phyloP scores from a whole-genome alignment of 495 filamentous ascomycete genomes.

The Bombardia bombarda region DNA sequence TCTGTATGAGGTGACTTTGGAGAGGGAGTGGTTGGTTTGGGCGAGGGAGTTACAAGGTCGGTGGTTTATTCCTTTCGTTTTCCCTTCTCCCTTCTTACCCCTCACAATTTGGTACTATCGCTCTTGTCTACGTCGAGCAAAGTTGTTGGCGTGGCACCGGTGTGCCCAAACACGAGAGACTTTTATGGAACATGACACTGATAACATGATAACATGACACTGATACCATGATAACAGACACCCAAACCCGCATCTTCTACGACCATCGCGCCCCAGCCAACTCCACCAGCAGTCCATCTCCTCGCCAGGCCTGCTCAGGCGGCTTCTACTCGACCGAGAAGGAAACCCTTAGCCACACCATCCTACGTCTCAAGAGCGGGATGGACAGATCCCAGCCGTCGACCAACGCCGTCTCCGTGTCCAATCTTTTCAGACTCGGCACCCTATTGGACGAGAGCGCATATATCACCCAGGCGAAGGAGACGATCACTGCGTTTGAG shows the following conservation, averaged over 20 bases:
- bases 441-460: constrained; percentile 57
- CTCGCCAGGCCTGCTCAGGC: constrained; percentile 39
- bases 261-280: constrained; percentile 29
- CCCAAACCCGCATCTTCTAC: constrained; percentile 63
- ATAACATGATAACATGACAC: neutral
- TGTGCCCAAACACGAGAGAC: no score
- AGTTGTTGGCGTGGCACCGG: no score
- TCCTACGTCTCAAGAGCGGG: constrained; percentile 85
- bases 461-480: constrained; percentile 56
- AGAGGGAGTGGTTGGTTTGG: constrained; percentile 71
- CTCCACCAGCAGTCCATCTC: constrained; percentile 20
- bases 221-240: constrained; percentile 34
- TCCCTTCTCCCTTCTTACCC: neutral
- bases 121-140: no score
- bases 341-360: constrained; percentile 55
- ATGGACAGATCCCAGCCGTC: constrained; percentile 88
- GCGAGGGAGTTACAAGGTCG: constrained; percentile 76
- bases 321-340: constrained; percentile 85
- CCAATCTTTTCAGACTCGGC: constrained; percentile 74
- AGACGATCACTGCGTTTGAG: constrained; percentile 77
- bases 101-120: constrained; percentile 58
- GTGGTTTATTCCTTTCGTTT: constrained; percentile 10
- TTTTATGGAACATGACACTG: no score
- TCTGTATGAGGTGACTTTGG: constrained; percentile 81
- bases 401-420: constrained; percentile 75